These are phyloP conservation scores for Combretum micranthum DNA, from an alignment of 345 rosid species.

Conservation along the genomic window DNA sequence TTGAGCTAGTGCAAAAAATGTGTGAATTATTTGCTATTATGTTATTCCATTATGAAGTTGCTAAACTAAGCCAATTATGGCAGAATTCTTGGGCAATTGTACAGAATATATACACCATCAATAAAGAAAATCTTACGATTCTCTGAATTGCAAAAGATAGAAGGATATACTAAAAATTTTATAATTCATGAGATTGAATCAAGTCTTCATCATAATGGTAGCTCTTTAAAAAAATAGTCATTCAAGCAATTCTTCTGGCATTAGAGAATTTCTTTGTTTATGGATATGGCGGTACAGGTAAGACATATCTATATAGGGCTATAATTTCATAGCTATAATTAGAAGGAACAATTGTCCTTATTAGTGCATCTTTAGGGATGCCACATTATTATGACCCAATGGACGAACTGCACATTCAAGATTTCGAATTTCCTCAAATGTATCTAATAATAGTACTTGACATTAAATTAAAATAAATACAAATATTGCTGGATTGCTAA, in stretches of 20 bases:
- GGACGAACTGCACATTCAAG: constrained; percentile 1
- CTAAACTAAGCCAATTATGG: no score
- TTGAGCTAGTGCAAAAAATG: neutral
- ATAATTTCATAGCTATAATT: neutral
- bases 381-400: neutral
- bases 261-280: neutral
- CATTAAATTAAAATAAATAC: neutral
- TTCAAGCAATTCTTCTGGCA: no score
- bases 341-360: neutral
- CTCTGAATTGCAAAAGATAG: neutral
- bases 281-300: neutral
- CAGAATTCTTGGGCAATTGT: no score
- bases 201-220: neutral
- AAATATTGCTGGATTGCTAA: neutral
- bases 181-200: neutral
- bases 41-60: no score
- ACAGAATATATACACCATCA: neutral
- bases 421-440: neutral
- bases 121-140: neutral
- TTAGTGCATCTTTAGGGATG: constrained; percentile 1
- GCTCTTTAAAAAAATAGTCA: neutral
- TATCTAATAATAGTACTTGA: no score
- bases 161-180: neutral
- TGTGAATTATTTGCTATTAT: neutral
- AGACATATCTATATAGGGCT: constrained; percentile 2